phyloP scores from a whole-genome alignment of 176 grass and related monocot species.

The Triticum aestivum region DNA sequence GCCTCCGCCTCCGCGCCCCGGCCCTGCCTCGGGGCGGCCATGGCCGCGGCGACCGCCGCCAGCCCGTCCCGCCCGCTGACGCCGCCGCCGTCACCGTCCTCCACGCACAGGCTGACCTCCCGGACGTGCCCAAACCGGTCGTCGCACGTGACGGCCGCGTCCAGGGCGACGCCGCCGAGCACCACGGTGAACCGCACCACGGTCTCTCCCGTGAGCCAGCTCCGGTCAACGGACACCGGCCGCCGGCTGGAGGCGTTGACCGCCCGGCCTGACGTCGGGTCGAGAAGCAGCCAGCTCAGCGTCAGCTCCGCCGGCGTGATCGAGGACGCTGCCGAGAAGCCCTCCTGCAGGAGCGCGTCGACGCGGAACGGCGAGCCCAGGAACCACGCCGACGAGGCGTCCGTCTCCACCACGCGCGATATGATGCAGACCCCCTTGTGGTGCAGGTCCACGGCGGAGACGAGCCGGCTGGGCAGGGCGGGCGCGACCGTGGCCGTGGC shows the following conservation, averaged over 20 bases:
- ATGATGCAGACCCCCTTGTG: conserved; percentile 48
- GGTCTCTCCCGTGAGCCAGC: conserved; percentile 63
- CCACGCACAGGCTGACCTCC: conserved; percentile 62
- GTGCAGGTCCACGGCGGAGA: conserved; percentile 78
- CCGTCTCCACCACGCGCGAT: conserved; percentile 64
- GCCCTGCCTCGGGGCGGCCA: conserved; percentile 30
- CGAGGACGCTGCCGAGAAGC: conserved; percentile 23
- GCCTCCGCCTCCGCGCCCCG: conserved; percentile 4
- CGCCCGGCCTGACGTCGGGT: conserved; percentile 36
- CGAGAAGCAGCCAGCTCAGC: conserved; percentile 83
- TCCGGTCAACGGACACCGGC: conserved; percentile 45
- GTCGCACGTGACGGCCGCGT: conserved; percentile 47
- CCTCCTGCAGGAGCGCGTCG: conserved; percentile 62
- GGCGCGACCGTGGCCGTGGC: background rate
- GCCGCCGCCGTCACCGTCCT: conserved; percentile 31
- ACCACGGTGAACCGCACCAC: conserved; percentile 50
- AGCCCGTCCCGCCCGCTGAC: conserved; percentile 30
- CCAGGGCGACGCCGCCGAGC: conserved; percentile 33
- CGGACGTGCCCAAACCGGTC: conserved; percentile 44
- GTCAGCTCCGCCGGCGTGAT: conserved; percentile 35
- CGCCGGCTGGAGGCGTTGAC: conserved; percentile 58
- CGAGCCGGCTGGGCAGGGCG: conserved; percentile 27
- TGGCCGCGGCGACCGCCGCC: conserved; percentile 15
- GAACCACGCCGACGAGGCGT: conserved; percentile 64
- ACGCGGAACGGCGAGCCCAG: conserved; percentile 68